phyloP scores from a whole-genome alignment of 148 eudicot genomes.

The Dianthus caryophyllus region DNA sequence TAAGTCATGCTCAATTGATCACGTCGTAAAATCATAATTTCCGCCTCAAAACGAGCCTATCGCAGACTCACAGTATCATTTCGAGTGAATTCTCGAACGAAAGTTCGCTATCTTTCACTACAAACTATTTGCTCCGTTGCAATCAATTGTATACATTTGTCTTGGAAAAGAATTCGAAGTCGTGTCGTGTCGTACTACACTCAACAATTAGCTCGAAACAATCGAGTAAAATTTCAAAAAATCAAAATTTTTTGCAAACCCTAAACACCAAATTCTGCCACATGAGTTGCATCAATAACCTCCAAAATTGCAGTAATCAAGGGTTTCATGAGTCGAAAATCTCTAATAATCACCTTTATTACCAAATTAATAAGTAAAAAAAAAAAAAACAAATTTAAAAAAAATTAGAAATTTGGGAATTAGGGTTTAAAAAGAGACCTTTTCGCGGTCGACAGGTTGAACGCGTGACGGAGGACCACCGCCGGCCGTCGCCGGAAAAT shows the following conservation, averaged over 20 bases:
- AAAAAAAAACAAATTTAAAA: not conserved
- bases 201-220: not conserved
- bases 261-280: not conserved
- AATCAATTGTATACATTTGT: not conserved
- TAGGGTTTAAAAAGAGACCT: constrained; percentile 18
- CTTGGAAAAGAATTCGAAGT: not conserved
- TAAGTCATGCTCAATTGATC: not conserved
- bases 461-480: constrained; percentile 31
- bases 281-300: constrained; percentile 12
- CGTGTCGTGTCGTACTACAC: not conserved
- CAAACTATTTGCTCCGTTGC: too few relatives aligned
- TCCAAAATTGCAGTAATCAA: not conserved
- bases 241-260: not conserved
- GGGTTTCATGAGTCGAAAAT: not conserved
- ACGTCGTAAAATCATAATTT: not conserved
- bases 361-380: not conserved
- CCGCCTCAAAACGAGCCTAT: not conserved
- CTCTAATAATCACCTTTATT: not conserved
- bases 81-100: not conserved
- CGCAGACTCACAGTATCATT: too few relatives aligned
- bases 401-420: not conserved
- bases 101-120: too few relatives aligned
- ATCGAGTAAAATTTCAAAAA: not conserved
- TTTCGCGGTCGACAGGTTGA: constrained; percentile 40
- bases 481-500: constrained; percentile 22